Evolutionary conservation across 1,139 yeast genomes (phyloP).

Genomic region (Lodderomyces orthopsilosis): DNA sequence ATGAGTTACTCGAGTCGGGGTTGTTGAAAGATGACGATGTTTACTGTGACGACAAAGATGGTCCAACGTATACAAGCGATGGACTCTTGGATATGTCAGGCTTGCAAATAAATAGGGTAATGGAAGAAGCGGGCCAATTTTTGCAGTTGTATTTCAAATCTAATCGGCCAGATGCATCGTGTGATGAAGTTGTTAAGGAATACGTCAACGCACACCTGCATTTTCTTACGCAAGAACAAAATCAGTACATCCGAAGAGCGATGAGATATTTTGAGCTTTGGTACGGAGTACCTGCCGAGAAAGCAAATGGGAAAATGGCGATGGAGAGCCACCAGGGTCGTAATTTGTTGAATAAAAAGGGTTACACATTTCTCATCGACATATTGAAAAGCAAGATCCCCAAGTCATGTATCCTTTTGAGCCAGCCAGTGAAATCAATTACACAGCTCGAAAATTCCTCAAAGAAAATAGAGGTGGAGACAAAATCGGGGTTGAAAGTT

Average conservation of each 20-base stretch:
- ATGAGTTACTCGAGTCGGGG: constrained; percentile 23
- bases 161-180: constrained; percentile 48
- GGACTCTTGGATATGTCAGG: constrained; percentile 21
- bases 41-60: constrained; percentile 47
- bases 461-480: constrained; percentile 19
- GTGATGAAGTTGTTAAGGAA: constrained; percentile 44
- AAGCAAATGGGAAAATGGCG: constrained; percentile 59
- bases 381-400: constrained; percentile 29
- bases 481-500: constrained; percentile 18
- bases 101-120: constrained; percentile 4
- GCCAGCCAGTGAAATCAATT: constrained; percentile 47
- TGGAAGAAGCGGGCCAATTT: constrained; percentile 2
- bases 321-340: constrained; percentile 68
- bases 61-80: neutral
- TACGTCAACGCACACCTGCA: constrained; percentile 47
- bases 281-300: constrained; percentile 57
- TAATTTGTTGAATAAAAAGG: constrained; percentile 62
- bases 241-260: constrained; percentile 46
- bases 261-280: constrained; percentile 66
- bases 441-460: constrained; percentile 19
- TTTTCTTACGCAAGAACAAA: constrained; percentile 52
- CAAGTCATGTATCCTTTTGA: constrained; percentile 34
- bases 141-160: constrained; percentile 31
- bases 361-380: constrained; percentile 52
- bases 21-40: neutral